A percentile compares a stretch with the other conserved stretches of the same genome.
These are phyloP conservation scores for Backusella parvicylindrica DNA, from an alignment of 192 early-diverging fungal genomes.

Conservation along the genomic window DNA sequence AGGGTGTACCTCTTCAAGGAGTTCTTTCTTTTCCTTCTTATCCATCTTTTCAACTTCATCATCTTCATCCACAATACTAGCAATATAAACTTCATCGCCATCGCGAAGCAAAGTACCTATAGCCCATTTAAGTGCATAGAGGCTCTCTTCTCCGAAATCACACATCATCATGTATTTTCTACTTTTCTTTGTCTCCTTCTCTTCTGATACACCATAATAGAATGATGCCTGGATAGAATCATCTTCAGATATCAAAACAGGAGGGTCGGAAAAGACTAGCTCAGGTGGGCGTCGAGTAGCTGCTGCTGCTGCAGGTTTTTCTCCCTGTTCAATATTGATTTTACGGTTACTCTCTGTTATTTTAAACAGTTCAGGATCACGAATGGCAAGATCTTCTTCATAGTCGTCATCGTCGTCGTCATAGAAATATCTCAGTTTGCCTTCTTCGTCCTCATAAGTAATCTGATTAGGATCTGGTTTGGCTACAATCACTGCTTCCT, in stretches of 20 bases:
- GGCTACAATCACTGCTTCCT: conserved; percentile 28
- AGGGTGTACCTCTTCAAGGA: conserved; percentile 15
- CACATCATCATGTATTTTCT: conserved; percentile 43
- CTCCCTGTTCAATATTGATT: conserved; percentile 20
- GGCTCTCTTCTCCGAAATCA: conserved; percentile 46
- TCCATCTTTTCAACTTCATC: conserved; percentile 20
- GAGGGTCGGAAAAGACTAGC: conserved; percentile 3
- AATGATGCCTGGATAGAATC: conserved; percentile 11
- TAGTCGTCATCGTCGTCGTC: conserved; percentile 11
- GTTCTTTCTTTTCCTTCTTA: conserved; percentile 7
- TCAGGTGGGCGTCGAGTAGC: not conserved
- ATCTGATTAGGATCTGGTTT: conserved; percentile 29
- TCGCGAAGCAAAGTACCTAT: conserved; percentile 46
- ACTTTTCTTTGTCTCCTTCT: not conserved
- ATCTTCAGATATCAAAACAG: not conserved
- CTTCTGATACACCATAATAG: conserved; percentile 7
- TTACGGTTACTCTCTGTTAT: conserved; percentile 34
- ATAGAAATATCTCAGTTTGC: conserved; percentile 8
- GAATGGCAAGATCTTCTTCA: conserved; percentile 22
- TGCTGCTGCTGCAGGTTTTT: not conserved
- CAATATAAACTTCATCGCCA: conserved; percentile 46
- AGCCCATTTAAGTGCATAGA: conserved; percentile 49
- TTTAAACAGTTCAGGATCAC: conserved; percentile 26
- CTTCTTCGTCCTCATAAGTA: conserved; percentile 10
- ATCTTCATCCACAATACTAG: conserved; percentile 42